Conservation (phyloP, 2,329 filamentous ascomycete species). For the Apiospora hydei region DNA sequence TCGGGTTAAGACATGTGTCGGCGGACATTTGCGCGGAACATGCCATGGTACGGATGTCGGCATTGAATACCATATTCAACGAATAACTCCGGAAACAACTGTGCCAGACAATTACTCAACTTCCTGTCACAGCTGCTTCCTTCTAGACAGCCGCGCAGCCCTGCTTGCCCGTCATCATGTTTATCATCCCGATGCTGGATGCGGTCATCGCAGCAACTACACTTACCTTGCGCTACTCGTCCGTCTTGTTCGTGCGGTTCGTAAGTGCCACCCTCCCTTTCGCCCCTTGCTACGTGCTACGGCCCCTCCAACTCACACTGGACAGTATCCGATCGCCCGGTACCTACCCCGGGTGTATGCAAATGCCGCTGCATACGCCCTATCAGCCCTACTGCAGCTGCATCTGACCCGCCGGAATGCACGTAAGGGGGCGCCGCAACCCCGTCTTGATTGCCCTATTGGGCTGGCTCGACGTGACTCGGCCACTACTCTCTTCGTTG, state of each 20-base stretch:
- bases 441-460: not conserved
- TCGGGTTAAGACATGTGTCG: not conserved
- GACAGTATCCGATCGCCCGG: constrained; percentile 19
- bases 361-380: constrained; percentile 4
- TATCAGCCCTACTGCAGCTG: constrained; percentile 8
- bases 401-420: constrained; percentile 7
- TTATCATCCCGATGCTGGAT: constrained; percentile 21
- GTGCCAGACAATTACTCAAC: not conserved
- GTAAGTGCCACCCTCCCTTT: constrained; percentile 2
- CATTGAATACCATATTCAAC: not conserved
- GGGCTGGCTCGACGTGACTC: constrained; percentile 10
- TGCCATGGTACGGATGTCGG: not conserved
- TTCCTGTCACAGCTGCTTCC: not conserved
- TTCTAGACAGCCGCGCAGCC: not conserved
- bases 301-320: not conserved
- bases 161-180: not conserved
- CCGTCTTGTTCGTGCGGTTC: constrained; percentile 26
- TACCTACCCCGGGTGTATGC: constrained; percentile 13
- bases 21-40: not conserved
- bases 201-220: constrained; percentile 25
- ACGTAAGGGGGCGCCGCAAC: not conserved
- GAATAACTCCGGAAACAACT: not conserved
- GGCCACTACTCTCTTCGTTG: not conserved
- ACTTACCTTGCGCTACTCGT: constrained; percentile 12
- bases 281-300: not conserved